A percentile compares a stretch with the other conserved stretches of the same genome.
phyloP scores from a whole-genome alignment of 495 filamentous ascomycete genomes.

The Aspergillus leporis region DNA sequence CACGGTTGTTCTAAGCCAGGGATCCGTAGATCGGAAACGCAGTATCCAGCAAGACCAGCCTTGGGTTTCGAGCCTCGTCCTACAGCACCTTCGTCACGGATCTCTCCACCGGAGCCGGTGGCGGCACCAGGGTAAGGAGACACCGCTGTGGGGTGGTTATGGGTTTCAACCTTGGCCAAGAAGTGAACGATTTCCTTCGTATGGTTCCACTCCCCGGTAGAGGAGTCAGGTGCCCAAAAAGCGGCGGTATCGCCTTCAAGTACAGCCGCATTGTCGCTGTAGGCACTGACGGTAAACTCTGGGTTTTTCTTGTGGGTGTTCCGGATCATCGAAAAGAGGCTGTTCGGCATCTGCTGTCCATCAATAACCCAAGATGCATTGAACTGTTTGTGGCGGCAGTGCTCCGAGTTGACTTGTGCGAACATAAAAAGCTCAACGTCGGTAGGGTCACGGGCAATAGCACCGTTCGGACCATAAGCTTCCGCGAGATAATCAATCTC shows the following conservation, averaged over 20 bases:
- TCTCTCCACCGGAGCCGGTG: slow-evolving; percentile 93
- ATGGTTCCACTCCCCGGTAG: slow-evolving; percentile 83
- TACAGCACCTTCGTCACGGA: slow-evolving; percentile 91
- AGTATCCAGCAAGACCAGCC: slow-evolving; percentile 89
- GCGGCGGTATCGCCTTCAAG: slow-evolving; percentile 71
- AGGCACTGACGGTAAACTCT: slow-evolving; percentile 83
- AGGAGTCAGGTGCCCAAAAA: slow-evolving; percentile 82
- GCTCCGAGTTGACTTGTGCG: slow-evolving; percentile 76
- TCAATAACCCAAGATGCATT: slow-evolving; percentile 98
- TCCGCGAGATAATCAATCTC: slow-evolving; percentile 94
- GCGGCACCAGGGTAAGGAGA: slow-evolving; percentile 83
- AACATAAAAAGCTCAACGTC: slow-evolving; percentile 99
- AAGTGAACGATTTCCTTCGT: slow-evolving; percentile 87
- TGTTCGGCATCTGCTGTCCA: slow-evolving; percentile 71
- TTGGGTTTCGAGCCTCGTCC: slow-evolving; percentile 91
- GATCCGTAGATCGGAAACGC: slow-evolving; percentile 89
- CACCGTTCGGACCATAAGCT: slow-evolving; percentile 72
- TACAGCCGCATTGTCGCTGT: slow-evolving; percentile 96
- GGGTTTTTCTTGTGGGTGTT: slow-evolving; percentile 85
- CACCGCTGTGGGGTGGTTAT: slow-evolving; percentile 96
- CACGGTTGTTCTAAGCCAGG: slow-evolving; percentile 79
- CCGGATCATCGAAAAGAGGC: slow-evolving; percentile 91
- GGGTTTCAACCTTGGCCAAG: slow-evolving; percentile 94
- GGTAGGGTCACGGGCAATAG: slow-evolving; percentile 67
- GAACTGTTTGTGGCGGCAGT: slow-evolving; percentile 79